These are phyloP conservation scores for Viola pubescens DNA, from an alignment of 441 rosid species.

Conservation along the genomic window DNA sequence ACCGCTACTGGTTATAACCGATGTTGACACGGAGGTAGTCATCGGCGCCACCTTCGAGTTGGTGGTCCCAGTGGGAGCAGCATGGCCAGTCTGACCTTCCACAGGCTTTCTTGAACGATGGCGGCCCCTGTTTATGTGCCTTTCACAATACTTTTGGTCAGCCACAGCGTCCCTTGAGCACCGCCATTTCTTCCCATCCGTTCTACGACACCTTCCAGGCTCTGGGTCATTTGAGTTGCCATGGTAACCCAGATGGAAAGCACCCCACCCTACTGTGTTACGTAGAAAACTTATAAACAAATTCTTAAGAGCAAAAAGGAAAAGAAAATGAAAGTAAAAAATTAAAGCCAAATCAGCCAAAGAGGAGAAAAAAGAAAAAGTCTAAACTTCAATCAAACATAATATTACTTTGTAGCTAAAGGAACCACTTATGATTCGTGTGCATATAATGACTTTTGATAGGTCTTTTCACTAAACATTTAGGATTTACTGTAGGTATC, in stretches of 20 bases:
- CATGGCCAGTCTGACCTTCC: slow-evolving; percentile 65
- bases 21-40: slow-evolving; percentile 25
- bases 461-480: slow-evolving; percentile 3
- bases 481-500: background rate
- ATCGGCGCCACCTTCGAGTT: slow-evolving; percentile 30
- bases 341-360: slow-evolving; percentile 3
- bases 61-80: slow-evolving; percentile 29
- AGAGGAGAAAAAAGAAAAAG: background rate
- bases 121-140: slow-evolving; percentile 81
- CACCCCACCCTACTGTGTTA: slow-evolving; percentile 49
- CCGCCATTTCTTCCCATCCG: slow-evolving; percentile 94
- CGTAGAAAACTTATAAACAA: background rate
- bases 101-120: slow-evolving; percentile 95
- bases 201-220: slow-evolving; percentile 75
- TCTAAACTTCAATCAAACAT: slow-evolving; percentile 3
- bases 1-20: slow-evolving; percentile 23
- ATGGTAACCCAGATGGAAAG: slow-evolving; percentile 51
- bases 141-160: slow-evolving; percentile 74
- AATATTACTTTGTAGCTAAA: slow-evolving; percentile 10
- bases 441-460: slow-evolving; percentile 10
- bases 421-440: slow-evolving; percentile 14
- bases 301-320: background rate
- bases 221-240: slow-evolving; percentile 48
- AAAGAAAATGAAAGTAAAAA: slow-evolving; percentile 4
- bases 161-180: slow-evolving; percentile 74